Conservation (phyloP, 1,139 yeast genomes). For the Candida albicans region DNA sequence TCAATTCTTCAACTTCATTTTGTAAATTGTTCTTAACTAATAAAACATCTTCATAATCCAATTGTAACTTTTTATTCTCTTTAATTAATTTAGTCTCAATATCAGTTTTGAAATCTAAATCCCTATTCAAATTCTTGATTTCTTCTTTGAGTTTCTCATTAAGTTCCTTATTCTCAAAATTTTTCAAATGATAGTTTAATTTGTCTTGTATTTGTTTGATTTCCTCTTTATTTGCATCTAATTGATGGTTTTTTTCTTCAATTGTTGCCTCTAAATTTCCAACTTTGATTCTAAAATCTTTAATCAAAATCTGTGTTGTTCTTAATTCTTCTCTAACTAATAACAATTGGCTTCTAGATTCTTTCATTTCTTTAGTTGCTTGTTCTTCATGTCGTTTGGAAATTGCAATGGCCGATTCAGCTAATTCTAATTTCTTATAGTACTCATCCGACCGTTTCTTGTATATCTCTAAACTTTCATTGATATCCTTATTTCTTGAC, state of each 20-base stretch:
- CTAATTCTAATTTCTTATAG: slow-evolving; percentile 69
- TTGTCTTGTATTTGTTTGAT: slow-evolving; percentile 49
- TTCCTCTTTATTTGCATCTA: slow-evolving; percentile 51
- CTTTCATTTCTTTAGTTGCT: slow-evolving; percentile 56
- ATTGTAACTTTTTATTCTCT: slow-evolving; percentile 59
- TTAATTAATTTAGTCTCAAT: slow-evolving; percentile 66
- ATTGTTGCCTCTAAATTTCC: slow-evolving; percentile 57
- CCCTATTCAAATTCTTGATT: slow-evolving; percentile 56
- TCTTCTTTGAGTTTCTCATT: slow-evolving; percentile 55
- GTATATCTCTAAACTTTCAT: slow-evolving; percentile 58
- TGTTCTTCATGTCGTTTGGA: slow-evolving; percentile 62
- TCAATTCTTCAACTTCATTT: slow-evolving; percentile 49
- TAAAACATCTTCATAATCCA: slow-evolving; percentile 59
- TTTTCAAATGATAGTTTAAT: slow-evolving; percentile 51
- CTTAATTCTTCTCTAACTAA: slow-evolving; percentile 60
- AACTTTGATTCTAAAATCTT: slow-evolving; percentile 55
- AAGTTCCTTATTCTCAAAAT: slow-evolving; percentile 43
- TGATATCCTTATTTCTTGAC: slow-evolving; percentile 52
- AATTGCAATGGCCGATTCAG: slow-evolving; percentile 70
- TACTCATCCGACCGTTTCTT: slow-evolving; percentile 76
- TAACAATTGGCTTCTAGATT: slow-evolving; percentile 51
- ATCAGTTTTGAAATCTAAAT: slow-evolving; percentile 56
- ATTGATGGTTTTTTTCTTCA: slow-evolving; percentile 58
- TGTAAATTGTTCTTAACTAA: slow-evolving; percentile 51
- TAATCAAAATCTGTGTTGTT: slow-evolving; percentile 56